Conservation (phyloP, 441 rosid genomes). For the Francoa sonchifolia region DNA sequence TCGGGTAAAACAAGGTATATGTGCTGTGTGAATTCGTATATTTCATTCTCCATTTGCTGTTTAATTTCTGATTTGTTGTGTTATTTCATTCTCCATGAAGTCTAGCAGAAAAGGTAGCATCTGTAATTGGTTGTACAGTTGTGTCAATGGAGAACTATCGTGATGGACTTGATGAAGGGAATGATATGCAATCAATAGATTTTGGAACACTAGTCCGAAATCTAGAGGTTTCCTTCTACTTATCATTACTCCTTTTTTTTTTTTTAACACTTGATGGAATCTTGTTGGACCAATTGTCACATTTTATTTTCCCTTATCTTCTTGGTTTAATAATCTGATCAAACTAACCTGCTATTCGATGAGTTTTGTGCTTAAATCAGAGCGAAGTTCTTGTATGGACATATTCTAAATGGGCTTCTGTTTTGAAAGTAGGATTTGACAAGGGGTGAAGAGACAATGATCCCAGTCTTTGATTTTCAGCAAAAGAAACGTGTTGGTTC, state of each 20-base stretch:
- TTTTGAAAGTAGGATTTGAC: slow-evolving; percentile 58
- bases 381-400: slow-evolving; percentile 7
- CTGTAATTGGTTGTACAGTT: slow-evolving; percentile 86
- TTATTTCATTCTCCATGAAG: slow-evolving; percentile 34
- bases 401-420: slow-evolving; percentile 9
- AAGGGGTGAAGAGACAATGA: slow-evolving; percentile 55
- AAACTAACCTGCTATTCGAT: background rate
- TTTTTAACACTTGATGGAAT: background rate
- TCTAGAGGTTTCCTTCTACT: slow-evolving; percentile 51
- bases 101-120: slow-evolving; percentile 94
- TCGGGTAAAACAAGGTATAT: slow-evolving; percentile 89
- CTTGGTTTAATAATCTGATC: background rate
- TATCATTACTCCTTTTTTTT: slow-evolving; percentile 1
- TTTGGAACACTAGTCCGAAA: slow-evolving; percentile 68
- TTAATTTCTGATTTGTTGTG: slow-evolving; percentile 8
- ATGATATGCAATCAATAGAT: slow-evolving; percentile 76
- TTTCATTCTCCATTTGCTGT: slow-evolving; percentile 3
- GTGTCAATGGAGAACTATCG: slow-evolving; percentile 95
- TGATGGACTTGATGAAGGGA: slow-evolving; percentile 64
- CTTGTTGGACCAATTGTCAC: background rate
- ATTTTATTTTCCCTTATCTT: background rate
- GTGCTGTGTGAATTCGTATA: slow-evolving; percentile 7
- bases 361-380: slow-evolving; percentile 3
- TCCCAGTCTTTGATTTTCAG: slow-evolving; percentile 87
- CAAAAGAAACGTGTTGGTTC: slow-evolving; percentile 55